Percentiles rank a stretch among this genome's conserved stretches.
Conservation (phyloP, 169 alveolate genomes). For the Plasmodium malariae region DNA sequence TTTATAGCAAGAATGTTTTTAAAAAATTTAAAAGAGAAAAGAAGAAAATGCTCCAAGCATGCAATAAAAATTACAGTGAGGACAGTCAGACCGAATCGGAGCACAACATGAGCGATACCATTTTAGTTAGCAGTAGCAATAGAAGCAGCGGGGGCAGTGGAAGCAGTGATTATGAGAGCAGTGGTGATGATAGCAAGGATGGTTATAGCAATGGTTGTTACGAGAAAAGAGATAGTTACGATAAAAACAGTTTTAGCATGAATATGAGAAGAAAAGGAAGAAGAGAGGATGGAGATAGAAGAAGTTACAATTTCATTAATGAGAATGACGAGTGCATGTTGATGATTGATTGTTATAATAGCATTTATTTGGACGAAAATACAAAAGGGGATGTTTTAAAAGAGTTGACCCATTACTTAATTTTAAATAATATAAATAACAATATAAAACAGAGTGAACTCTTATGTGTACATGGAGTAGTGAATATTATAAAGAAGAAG, state of each 20-base stretch:
- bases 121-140: background rate
- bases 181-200: background rate
- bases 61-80: constrained; percentile 66
- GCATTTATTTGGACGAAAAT: constrained; percentile 41
- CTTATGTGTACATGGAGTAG: constrained; percentile 85
- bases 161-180: constrained; percentile 4
- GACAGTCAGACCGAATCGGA: constrained; percentile 65
- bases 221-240: background rate
- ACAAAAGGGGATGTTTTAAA: constrained; percentile 74
- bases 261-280: background rate
- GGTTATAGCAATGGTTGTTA: background rate
- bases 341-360: constrained; percentile 64
- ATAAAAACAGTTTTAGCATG: no score
- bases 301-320: background rate
- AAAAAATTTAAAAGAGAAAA: constrained; percentile 25
- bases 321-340: constrained; percentile 20
- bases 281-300: background rate
- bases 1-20: background rate
- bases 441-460: constrained; percentile 86
- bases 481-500: constrained; percentile 86
- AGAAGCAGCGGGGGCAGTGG: background rate
- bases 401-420: constrained; percentile 84
- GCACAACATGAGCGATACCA: background rate
- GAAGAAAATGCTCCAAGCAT: constrained; percentile 7
- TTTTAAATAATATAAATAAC: constrained; percentile 83